Evolutionary conservation across 495 filamentous ascomycete species (phyloP), one percentile per base, ranked within the genome.

Genomic region (Bacidia gigantensis): DNA sequence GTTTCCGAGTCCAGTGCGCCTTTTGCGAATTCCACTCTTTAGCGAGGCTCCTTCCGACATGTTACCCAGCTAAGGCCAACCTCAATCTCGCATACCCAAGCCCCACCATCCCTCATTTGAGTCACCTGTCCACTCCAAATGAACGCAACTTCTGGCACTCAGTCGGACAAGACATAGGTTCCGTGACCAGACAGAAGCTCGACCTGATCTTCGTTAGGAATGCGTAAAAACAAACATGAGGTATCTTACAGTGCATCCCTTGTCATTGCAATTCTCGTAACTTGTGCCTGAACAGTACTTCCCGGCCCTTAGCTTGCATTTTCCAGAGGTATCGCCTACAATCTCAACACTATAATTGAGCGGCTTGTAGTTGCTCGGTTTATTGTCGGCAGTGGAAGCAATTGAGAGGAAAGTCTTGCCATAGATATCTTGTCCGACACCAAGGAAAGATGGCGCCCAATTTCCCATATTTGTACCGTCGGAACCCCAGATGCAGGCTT

Each of bases 391-490:
- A 56, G 79, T 79, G 43, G 77, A 77, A 74, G 87, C 85, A 61
- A 98, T 79, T 2, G 87, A 88, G 50, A 95, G 68, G 74, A 77
- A 98, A 32, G 84, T 93, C 35, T 62, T 72, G 62, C 82, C 81
- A 52, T 67, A 55, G 35, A 58, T 58, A 60, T 76, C 72, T 66
- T 77, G 72, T 49, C 89, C 87, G 44, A 89, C 82, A 64, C 92
- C 92, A 43, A 95, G 68, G 73, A 87, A 95, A 61, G 87, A 71
- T 20, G 93, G 90, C 18, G 92, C 84, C 77, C 77, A 95, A 77
- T 98, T 97, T 53, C 92, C 92, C 53, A 79, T 69, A 61, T 73
- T 67, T 9, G 64, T 55, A 1, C 65, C 55, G 60, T 79, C 75
- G 55, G 76, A 75, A 60, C 79, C 78, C 92, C 92, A 97, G 26